Base-by-base conservation (phyloP, 2,329 filamentous ascomycete species). In the Botrytis galanthina region DNA sequence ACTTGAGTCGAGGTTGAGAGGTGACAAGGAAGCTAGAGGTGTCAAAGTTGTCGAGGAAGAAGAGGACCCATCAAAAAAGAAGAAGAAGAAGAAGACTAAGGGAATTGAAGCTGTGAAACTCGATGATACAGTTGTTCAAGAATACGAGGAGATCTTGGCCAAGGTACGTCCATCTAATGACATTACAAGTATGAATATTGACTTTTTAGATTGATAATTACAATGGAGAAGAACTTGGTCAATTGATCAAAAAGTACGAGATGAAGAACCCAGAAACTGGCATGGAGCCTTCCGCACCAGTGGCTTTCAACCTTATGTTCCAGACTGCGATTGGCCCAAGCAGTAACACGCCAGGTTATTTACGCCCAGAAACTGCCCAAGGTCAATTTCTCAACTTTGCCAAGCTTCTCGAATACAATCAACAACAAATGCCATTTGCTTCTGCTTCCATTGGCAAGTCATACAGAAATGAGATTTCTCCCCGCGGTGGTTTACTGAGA, bases 221-320 rank as follows among this genome's bases (percentile, higher is more conserved):
- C 83, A 90, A 92, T 80, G 95, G 95, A 77, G 88, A 91, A 62
- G 91, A 95, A 83, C 92, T 98, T 74, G 95, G 94, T 75, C 86
- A 91, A 80, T 88, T 99, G 74, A 98, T 99, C 85, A 89, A 88
- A 81, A 97, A 97, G 86, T 92, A 96, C 83, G 90, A 97, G 77
- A 92, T 99, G 83, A 93, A 90, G 84, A 97, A 97, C 84, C 95
- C 95, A 42, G 87, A 88, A 69, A 97, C 92, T 78, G 92, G 91
- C 78, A 89, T 90, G 75, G 89, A 93, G 78, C 91, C 97, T 54
- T 88, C 90, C 42, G 91, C 92, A 44, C 96, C 96, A 5, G 92
- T 97, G 69, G 87, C 94, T 60, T 98, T 98, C 89, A 99, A 99
- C 85, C 90, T 99, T 80, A 99, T 99, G 96, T 99, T 98, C 87